A percentile compares a stretch with the other conserved stretches of the same genome.
Conservation (phyloP, 257 asterid genomes). For the Plantago major region DNA sequence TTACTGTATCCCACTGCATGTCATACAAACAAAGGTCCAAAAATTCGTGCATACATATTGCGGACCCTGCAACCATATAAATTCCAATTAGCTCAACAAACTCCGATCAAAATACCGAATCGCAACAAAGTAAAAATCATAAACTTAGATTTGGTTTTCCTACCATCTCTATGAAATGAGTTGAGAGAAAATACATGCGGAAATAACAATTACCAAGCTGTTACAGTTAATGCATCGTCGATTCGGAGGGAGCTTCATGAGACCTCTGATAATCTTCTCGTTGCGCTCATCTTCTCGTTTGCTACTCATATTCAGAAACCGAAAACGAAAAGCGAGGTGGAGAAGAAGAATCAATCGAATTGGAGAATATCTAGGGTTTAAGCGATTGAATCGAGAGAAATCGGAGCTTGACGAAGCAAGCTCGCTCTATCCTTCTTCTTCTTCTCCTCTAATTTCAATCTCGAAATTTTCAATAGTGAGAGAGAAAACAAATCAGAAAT, state of each 20-base stretch:
- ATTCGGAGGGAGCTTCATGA: constrained; percentile 97
- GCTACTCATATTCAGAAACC: constrained; percentile 48
- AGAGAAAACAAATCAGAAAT: constrained; percentile 20
- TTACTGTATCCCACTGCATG: constrained; percentile 97
- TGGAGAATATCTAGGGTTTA: constrained; percentile 16
- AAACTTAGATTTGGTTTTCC: constrained; percentile 10
- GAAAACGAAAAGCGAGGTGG: not conserved
- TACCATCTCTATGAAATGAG: not conserved
- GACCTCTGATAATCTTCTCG: constrained; percentile 91
- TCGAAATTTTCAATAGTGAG: constrained; percentile 20
- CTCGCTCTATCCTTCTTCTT: constrained; percentile 20
- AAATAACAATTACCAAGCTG: constrained; percentile 50
- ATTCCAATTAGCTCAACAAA: not conserved
- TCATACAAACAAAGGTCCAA: constrained; percentile 87
- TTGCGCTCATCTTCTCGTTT: constrained; percentile 78
- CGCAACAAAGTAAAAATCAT: not conserved
- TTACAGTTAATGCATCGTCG: constrained; percentile 96
- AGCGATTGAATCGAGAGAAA: constrained; percentile 29
- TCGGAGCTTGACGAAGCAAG: constrained; percentile 23
- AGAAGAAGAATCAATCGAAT: constrained; percentile 2
- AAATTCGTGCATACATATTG: constrained; percentile 91
- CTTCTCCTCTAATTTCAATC: constrained; percentile 13
- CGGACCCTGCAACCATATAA: constrained; percentile 72
- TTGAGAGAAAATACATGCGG: not conserved
- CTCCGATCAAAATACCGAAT: not conserved